Percentiles rank a stretch among this genome's conserved stretches.
Conservation (phyloP, 768 basidiomycete species). For the Pulveroboletus ravenelii region DNA sequence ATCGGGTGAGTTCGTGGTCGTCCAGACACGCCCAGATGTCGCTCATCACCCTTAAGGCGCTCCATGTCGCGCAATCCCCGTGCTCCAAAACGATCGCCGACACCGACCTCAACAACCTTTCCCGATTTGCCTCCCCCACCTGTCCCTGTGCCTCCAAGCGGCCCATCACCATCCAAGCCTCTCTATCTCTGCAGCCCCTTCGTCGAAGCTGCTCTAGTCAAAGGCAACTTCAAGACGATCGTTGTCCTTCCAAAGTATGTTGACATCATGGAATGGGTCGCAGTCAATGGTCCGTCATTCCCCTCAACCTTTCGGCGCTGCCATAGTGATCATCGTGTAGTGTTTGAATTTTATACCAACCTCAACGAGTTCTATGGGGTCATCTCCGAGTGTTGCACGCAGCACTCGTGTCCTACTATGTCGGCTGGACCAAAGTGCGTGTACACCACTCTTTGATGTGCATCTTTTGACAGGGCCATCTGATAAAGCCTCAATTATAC, state of each 20-base stretch:
- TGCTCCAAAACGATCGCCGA: constrained; percentile 65
- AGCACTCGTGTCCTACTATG: constrained; percentile 88
- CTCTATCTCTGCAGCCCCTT: constrained; percentile 93
- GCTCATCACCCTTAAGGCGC: constrained; percentile 41
- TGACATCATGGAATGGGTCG: constrained; percentile 96
- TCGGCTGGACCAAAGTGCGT: constrained; percentile 80
- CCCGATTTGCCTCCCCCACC: constrained; percentile 41
- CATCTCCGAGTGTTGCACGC: constrained; percentile 88
- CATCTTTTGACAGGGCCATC: background rate
- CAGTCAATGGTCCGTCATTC: constrained; percentile 78
- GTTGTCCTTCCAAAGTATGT: constrained; percentile 94
- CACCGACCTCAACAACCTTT: constrained; percentile 65
- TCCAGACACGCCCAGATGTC: background rate
- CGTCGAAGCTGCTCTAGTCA: constrained; percentile 91
- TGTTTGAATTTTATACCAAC: constrained; percentile 97
- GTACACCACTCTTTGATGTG: background rate
- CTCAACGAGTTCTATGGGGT: constrained; percentile 96
- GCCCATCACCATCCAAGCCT: constrained; percentile 43
- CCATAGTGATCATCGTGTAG: constrained; percentile 36
- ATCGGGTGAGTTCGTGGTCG: constrained; percentile 51
- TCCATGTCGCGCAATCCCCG: constrained; percentile 75
- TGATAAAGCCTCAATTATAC: constrained; percentile 76
- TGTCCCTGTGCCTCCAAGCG: constrained; percentile 37
- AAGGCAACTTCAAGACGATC: constrained; percentile 98
- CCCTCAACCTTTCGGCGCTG: too few species aligned